Base-by-base conservation (phyloP, 441 rosid species). In the Breynia disticha region DNA sequence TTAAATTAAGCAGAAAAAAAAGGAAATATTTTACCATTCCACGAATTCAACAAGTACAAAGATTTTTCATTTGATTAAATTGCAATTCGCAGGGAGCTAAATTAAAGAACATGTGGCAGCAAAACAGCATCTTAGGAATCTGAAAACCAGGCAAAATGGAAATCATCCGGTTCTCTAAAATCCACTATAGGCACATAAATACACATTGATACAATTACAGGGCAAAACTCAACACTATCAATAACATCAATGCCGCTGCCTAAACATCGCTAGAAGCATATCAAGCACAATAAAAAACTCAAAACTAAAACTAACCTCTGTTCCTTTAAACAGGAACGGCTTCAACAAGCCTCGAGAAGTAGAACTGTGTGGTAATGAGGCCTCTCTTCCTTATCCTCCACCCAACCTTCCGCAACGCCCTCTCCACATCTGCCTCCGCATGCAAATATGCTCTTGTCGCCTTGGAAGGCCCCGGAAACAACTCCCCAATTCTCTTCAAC, bases 401-500 rank as follows among this genome's bases (percentile, higher is more conserved):
- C 16, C 98, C 98, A 38, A 74, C 87, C 75, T 85, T 91, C 56
- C 60, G 57, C 67, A 87, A 50, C 0, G 94, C 95, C 53, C 74
- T 72, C 79, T 91, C 96, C 1, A 87, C 84, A 71, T 87, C 95
- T 0, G 82, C 96, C 69, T 87, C 96, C 0, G 98, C 62, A 12
- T 87, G 96, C 56, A 85, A 77, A 64, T 90, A 87, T 0, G 96
- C 98, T 62, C 96, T 79, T 0, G 93, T 87, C 15, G 95, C 98
- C 79, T 87, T 87, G 11, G 96, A 91, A 55, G 98, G 96, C 57
- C 96, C 95, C 0, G 94, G 96, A 68, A 87, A 87, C 75, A 87
- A 73, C 79, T 90, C 95, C 5, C 98, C 94, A 5, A 76, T 70
- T 52, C 95, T 78, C 74, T 90, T 90, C n/a, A 87, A 68, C 50